A percentile compares a stretch with the other conserved stretches of the same genome.
phyloP scores from a whole-genome alignment of 2,329 filamentous ascomycete genomes.

The Emericellopsis atlantica region DNA sequence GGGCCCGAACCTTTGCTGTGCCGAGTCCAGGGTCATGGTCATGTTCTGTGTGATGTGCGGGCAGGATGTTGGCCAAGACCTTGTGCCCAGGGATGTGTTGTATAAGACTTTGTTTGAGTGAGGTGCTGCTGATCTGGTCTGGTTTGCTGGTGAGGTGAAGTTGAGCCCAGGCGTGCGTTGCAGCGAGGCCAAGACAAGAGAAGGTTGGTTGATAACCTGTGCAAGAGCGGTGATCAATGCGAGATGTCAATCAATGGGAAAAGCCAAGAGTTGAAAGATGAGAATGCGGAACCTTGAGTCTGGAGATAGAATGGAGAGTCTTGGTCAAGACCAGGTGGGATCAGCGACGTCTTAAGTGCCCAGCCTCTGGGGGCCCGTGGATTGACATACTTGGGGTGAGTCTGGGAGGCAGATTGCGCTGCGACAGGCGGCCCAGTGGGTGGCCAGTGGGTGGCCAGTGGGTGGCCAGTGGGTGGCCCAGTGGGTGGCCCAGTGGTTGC shows the following conservation, averaged over 20 bases:
- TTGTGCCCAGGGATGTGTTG: not conserved
- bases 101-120: constrained; percentile 9
- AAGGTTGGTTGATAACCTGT: no score
- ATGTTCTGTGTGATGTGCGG: constrained; percentile 35
- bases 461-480: constrained; percentile 16
- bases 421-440: constrained; percentile 6
- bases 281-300: not conserved
- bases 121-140: not conserved
- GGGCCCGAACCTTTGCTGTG: constrained; percentile 68
- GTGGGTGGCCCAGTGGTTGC: constrained; percentile 20
- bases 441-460: constrained; percentile 21
- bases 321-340: constrained; percentile 25
- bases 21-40: constrained; percentile 91
- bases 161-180: no score
- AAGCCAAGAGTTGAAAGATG: no score
- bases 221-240: no score
- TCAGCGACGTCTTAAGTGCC: constrained; percentile 50
- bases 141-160: no score
- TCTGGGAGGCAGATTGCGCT: not conserved
- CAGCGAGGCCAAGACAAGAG: not conserved
- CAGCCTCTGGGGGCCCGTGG: constrained; percentile 12
- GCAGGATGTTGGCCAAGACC: not conserved
- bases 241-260: no score
- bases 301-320: not conserved
- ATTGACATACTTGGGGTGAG: constrained; percentile 23